These are phyloP conservation scores for Penicillium sp. DNA, from an alignment of 2,329 filamentous ascomycete genomes.

Conservation along the genomic window DNA sequence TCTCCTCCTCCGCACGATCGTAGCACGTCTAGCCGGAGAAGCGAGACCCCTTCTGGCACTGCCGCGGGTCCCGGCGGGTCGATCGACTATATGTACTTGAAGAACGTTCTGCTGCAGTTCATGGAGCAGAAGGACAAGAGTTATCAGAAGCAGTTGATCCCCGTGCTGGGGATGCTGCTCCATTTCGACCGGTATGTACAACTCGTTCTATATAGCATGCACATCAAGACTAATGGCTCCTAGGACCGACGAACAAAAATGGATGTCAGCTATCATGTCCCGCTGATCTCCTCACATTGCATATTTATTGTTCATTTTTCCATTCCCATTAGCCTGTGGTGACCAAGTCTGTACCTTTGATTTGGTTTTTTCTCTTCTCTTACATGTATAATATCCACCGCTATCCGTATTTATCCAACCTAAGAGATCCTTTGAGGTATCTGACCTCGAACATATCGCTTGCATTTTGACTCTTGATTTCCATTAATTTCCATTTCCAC, in stretches of 20 bases:
- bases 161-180: conserved; percentile 66
- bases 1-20: conserved; percentile 53
- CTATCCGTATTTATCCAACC: conserved; percentile 20
- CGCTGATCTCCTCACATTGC: conserved; percentile 35
- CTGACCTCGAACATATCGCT: neutral
- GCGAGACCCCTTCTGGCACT: conserved; percentile 42
- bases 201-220: neutral
- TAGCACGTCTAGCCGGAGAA: conserved; percentile 38
- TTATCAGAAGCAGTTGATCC: conserved; percentile 68
- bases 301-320: neutral
- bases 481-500: neutral
- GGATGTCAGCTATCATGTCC: conserved; percentile 72
- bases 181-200: conserved; percentile 64
- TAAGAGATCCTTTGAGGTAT: conserved; percentile 17
- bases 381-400: conserved; percentile 23
- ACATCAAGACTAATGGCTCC: conserved; percentile 18
- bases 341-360: conserved; percentile 9
- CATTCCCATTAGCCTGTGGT: neutral
- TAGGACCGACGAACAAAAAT: conserved; percentile 80
- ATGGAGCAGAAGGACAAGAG: conserved; percentile 69
- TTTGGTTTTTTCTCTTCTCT: neutral
- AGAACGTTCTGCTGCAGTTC: conserved; percentile 69
- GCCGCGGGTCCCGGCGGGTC: conserved; percentile 31
- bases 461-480: neutral
- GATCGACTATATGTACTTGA: conserved; percentile 66